Evolutionary conservation across 2,329 filamentous ascomycete genomes (phyloP).

Genomic region (Xylaria hypoxylon): DNA sequence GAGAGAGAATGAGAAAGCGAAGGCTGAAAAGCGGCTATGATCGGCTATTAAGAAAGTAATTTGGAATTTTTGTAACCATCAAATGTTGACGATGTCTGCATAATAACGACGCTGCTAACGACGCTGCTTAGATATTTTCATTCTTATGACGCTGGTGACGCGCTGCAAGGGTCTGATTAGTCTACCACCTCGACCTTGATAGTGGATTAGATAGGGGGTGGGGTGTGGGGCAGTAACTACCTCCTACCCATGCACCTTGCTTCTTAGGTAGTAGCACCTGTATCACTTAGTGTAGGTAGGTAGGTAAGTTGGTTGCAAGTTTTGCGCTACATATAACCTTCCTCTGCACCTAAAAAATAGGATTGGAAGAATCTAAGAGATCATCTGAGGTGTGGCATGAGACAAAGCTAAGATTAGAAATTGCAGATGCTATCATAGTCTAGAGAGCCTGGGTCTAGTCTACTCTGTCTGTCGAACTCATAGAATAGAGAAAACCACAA

Average conservation of each 20-base stretch:
- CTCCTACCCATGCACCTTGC: no score
- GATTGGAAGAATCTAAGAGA: no score
- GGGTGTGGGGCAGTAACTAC: conserved; percentile 22
- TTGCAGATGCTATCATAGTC: no score
- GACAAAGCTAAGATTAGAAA: no score
- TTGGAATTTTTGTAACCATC: not conserved
- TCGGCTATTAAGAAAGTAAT: not conserved
- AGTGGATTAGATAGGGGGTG: conserved; percentile 8
- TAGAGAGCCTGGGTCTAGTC: no score
- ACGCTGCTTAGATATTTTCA: conserved; percentile 16
- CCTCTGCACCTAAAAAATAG: no score
- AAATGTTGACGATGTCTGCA: not conserved
- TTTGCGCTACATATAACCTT: no score
- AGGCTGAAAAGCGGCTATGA: conserved; percentile 7
- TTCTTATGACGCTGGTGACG: conserved; percentile 31
- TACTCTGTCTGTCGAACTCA: not conserved
- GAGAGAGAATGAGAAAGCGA: not conserved
- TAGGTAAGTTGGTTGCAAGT: no score
- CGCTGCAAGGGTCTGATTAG: conserved; percentile 28
- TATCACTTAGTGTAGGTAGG: no score
- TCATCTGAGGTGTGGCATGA: no score
- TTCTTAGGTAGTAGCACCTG: no score
- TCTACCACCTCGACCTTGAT: no score
- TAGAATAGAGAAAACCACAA: not conserved
- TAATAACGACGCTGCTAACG: not conserved